Conservation (phyloP, 306 rosid genomes). For the Cucumis sativus region DNA sequence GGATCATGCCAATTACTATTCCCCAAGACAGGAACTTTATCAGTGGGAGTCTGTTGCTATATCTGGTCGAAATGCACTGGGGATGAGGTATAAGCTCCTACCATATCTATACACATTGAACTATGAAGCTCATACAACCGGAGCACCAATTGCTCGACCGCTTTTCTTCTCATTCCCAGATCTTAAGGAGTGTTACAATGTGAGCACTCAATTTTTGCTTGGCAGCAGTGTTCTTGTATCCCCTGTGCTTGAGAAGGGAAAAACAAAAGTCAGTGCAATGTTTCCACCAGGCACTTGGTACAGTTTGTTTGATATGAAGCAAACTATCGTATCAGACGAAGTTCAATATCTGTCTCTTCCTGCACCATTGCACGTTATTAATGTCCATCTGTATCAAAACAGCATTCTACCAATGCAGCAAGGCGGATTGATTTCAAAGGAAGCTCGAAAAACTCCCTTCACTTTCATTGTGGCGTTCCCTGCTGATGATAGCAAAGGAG, state of each 20-base stretch:
- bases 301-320: slow-evolving; percentile 62
- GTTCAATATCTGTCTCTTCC: slow-evolving; percentile 55
- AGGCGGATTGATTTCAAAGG: slow-evolving; percentile 76
- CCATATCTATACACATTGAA: slow-evolving; percentile 89
- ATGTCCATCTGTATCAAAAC: slow-evolving; percentile 84
- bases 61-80: slow-evolving; percentile 82
- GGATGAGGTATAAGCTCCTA: slow-evolving; percentile 72
- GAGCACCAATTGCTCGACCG: slow-evolving; percentile 95
- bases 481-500: slow-evolving; percentile 40
- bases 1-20: slow-evolving; percentile 82
- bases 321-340: slow-evolving; percentile 28
- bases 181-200: slow-evolving; percentile 43
- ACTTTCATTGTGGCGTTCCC: slow-evolving; percentile 63
- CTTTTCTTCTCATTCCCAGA: slow-evolving; percentile 83
- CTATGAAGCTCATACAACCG: slow-evolving; percentile 74
- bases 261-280: slow-evolving; percentile 59
- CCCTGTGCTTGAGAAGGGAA: slow-evolving; percentile 71
- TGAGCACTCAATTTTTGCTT: slow-evolving; percentile 79
- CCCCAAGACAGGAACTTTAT: slow-evolving; percentile 96
- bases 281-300: slow-evolving; percentile 95
- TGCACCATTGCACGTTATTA: slow-evolving; percentile 74
- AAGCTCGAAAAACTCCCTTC: slow-evolving; percentile 74
- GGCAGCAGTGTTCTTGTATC: slow-evolving; percentile 80
- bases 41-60: slow-evolving; percentile 85
- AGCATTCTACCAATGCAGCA: slow-evolving; percentile 82